These are phyloP conservation scores for Porodaedalea pini DNA, from an alignment of 1,284 basidiomycete species.

Conservation along the genomic window DNA sequence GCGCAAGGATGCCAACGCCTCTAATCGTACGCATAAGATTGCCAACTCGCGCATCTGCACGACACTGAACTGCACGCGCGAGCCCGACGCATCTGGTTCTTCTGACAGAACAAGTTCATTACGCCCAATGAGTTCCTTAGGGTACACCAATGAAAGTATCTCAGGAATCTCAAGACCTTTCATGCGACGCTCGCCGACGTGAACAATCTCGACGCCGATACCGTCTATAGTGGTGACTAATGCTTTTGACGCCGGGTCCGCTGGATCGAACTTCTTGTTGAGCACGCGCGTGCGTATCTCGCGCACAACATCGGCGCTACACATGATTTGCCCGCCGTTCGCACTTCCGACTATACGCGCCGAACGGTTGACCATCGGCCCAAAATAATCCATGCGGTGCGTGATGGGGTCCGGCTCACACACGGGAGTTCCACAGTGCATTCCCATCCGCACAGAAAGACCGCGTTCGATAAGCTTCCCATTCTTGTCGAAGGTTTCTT, in stretches of 20 bases:
- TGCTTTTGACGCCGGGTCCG: conserved; percentile 44
- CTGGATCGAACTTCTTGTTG: conserved; percentile 49
- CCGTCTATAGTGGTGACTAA: conserved; percentile 72
- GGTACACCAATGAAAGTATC: conserved; percentile 82
- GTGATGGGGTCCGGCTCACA: conserved; percentile 96
- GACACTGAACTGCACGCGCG: conserved; percentile 66
- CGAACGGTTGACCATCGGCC: conserved; percentile 90
- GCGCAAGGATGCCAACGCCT: conserved; percentile 70
- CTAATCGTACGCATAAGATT: conserved; percentile 76
- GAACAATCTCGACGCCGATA: conserved; percentile 72
- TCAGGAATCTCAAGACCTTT: conserved; percentile 94
- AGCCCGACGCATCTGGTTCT: conserved; percentile 42
- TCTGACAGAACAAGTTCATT: conserved; percentile 51
- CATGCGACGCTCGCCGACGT: conserved; percentile 87
- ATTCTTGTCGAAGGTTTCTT: conserved; percentile 69
- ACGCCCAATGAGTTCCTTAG: conserved; percentile 72
- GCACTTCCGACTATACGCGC: conserved; percentile 84
- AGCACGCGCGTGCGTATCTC: conserved; percentile 71
- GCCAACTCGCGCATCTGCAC: conserved; percentile 79
- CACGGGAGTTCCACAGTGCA: conserved; percentile 89
- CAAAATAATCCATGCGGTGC: conserved; percentile 96
- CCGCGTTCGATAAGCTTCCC: conserved; percentile 82
- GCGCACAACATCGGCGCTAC: conserved; percentile 84
- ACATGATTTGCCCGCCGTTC: conserved; percentile 93
- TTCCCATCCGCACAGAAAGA: conserved; percentile 94